Conservation (phyloP, 163 green algal genomes). For the Scenedesmus sp. region DNA sequence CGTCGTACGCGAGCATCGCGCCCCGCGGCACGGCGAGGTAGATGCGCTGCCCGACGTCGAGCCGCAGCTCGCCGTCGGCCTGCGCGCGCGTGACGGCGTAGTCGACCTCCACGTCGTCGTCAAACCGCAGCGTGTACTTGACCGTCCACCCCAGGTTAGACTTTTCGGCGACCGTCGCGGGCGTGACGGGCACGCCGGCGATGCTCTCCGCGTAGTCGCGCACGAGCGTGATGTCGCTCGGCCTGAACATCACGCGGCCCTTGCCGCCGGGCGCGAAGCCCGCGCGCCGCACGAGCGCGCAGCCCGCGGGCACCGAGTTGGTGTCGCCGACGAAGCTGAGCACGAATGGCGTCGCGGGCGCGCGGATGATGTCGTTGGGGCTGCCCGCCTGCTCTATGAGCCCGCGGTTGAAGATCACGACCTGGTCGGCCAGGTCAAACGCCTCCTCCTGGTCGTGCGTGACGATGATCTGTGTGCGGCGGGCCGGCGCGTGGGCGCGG, state of each 20-base stretch:
- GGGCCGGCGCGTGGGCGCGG: no score
- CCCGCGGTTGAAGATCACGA: constrained; percentile 40
- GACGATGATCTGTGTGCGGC: constrained; percentile 82
- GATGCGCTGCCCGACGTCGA: constrained; percentile 71
- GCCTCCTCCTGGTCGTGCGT: constrained; percentile 92
- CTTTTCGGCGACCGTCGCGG: constrained; percentile 69
- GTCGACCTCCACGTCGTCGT: constrained; percentile 80
- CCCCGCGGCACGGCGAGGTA: constrained; percentile 59
- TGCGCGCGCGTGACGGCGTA: constrained; percentile 58
- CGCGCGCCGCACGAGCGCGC: constrained; percentile 37
- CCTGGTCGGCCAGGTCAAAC: constrained; percentile 83
- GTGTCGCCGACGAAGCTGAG: constrained; percentile 87
- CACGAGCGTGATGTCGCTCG: constrained; percentile 65
- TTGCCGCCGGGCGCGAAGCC: constrained; percentile 54
- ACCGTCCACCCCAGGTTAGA: constrained; percentile 70
- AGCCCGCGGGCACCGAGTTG: constrained; percentile 63
- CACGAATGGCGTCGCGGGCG: constrained; percentile 73
- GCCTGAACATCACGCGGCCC: constrained; percentile 76
- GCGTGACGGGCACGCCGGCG: constrained; percentile 5
- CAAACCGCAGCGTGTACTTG: constrained; percentile 77
- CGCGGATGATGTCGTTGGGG: constrained; percentile 67
- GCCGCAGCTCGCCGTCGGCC: constrained; percentile 62
- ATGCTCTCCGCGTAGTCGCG: constrained; percentile 35
- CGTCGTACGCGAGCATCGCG: constrained; percentile 73
- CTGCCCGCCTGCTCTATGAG: constrained; percentile 72